phyloP scores from a whole-genome alignment of 306 rosid species.

The Ormosia semicastrata region DNA sequence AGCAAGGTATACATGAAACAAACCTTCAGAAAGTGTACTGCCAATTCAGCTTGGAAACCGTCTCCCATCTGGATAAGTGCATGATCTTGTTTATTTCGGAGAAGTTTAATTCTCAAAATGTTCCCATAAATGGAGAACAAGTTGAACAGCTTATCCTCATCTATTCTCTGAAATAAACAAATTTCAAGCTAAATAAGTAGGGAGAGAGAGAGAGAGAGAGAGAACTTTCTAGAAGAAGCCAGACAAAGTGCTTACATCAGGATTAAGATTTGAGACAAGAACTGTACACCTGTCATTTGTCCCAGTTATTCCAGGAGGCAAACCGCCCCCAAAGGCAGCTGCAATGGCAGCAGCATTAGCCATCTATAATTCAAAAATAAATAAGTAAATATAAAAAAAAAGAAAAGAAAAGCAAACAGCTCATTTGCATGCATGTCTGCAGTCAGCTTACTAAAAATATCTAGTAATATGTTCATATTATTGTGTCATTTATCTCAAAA shows the following conservation, averaged over 20 bases:
- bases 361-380: conserved; percentile 54
- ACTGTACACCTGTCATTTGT: conserved; percentile 96
- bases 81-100: conserved; percentile 94
- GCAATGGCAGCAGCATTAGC: conserved; percentile 88
- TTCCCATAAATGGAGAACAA: conserved; percentile 96
- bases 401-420: too few species aligned
- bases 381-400: neutral
- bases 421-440: neutral
- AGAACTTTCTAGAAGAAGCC: neutral
- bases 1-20: conserved; percentile 23
- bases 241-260: conserved; percentile 67
- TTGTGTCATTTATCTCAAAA: conserved; percentile 9
- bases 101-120: conserved; percentile 91
- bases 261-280: conserved; percentile 85
- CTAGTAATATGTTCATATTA: neutral
- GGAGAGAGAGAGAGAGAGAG: neutral
- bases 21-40: conserved; percentile 96
- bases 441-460: neutral
- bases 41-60: conserved; percentile 97
- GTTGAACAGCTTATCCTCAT: conserved; percentile 96
- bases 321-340: conserved; percentile 91
- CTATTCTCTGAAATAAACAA: conserved; percentile 72
- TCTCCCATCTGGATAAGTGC: conserved; percentile 99
- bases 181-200: conserved; percentile 1
- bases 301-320: conserved; percentile 97